Base-by-base conservation (phyloP, 805 yeast species). In the Yamadazyma ubonensis region DNA sequence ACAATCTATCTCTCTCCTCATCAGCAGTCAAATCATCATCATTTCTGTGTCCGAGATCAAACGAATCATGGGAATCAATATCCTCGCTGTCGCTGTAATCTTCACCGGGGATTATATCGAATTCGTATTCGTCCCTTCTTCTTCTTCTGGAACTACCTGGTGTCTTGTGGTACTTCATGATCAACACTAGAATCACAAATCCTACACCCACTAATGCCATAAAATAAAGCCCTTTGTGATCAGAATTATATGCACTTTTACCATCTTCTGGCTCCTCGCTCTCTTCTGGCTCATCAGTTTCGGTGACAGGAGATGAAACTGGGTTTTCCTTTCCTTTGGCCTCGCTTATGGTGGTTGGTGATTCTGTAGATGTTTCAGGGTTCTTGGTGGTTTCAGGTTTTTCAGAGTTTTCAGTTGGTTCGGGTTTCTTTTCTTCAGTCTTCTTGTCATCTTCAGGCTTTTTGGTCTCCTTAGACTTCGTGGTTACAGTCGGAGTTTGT, bases 81-180 rank as follows among this genome's bases (percentile, higher is more conserved):
- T 58, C 68, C 12, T 63, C 71, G 37, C 66, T 61, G 37, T 70
- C 73, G 34, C 61, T 59, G 46, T 70, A 70, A 37, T 74, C 79
- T 46, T 82, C 85, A 6, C 84, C 83, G 14, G 81, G 83, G 32
- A 85, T 85, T 33, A 84, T 79, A 54, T 85, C 95, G 54, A 85
- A 82, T 55, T 85, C 93, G 52, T 76, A 81, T 39, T 79, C 78
- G 28, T 81, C 88, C 52, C 83, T 78, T 55, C 84, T 65, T 42
- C 77, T 60, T 40, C 74, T 62, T 38, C 75, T 61, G 11, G 64
- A 53, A 41, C 62, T 58, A 10, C 70, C 69, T 10, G 71, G 73
- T 3, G 64, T 58, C 45, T 64, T 61, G 49, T 66, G 72, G 54
- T 59, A 58, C 62, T 64, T 53, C 75, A 67, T 65, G 62, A 71